These are phyloP conservation scores for Globisporangium heterothallicum DNA, from an alignment of 352 stramenopile species.

Conservation along the genomic window DNA sequence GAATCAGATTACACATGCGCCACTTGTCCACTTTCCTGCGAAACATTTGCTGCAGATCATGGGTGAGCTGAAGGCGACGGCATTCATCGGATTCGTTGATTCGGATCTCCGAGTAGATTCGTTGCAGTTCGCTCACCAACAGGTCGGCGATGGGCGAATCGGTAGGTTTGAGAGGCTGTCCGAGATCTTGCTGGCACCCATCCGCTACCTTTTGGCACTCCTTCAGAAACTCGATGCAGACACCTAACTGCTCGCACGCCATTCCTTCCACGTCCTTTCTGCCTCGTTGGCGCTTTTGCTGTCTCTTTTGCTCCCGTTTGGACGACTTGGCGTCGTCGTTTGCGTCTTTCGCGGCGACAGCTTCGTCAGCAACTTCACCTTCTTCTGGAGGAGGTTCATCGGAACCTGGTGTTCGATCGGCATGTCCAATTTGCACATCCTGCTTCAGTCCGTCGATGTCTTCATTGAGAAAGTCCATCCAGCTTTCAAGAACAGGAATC, in stretches of 20 bases:
- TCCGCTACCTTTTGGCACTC: constrained; percentile 14
- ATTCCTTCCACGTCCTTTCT: neutral
- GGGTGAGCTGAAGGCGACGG: constrained; percentile 27
- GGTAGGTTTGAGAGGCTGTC: neutral
- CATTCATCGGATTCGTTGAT: constrained; percentile 46
- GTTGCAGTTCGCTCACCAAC: constrained; percentile 29
- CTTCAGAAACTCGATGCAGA: constrained; percentile 45
- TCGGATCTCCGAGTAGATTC: constrained; percentile 33
- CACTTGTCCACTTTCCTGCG: constrained; percentile 40
- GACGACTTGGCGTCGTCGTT: constrained; percentile 1
- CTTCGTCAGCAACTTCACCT: neutral
- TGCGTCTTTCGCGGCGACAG: neutral
- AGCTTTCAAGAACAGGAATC: constrained; percentile 31
- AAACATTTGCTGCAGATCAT: constrained; percentile 40
- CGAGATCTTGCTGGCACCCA: neutral
- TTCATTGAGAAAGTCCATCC: constrained; percentile 29
- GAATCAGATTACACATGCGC: constrained; percentile 39
- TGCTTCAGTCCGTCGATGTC: neutral
- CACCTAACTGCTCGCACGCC: constrained; percentile 37
- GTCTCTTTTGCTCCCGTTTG: constrained; percentile 20
- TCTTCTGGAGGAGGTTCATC: neutral
- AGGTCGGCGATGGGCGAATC: constrained; percentile 3
- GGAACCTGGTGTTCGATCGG: too few species aligned
- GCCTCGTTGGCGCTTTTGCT: constrained; percentile 12
- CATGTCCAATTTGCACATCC: neutral